Evolutionary conservation across 805 yeast species (phyloP).

Genomic region (Ogataea wickerhamii): DNA sequence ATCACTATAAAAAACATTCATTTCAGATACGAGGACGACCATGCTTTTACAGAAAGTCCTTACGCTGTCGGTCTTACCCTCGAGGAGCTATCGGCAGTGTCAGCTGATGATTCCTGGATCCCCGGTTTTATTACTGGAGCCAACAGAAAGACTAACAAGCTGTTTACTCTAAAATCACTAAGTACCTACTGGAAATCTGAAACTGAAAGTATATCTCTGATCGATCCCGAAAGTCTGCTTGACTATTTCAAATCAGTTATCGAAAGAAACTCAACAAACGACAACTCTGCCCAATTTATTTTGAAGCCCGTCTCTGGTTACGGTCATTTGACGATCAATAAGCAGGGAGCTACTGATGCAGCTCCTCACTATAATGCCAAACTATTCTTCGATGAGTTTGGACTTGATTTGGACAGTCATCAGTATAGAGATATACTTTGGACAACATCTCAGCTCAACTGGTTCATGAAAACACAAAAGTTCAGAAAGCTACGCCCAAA

Average conservation of each 20-base stretch:
- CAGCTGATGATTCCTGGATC: constrained; percentile 81
- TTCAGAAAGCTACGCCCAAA: constrained; percentile 71
- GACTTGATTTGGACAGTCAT: constrained; percentile 77
- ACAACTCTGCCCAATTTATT: constrained; percentile 48
- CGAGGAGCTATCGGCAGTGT: constrained; percentile 84
- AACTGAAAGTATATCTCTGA: constrained; percentile 43
- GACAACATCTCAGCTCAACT: constrained; percentile 77
- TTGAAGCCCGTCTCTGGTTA: constrained; percentile 85
- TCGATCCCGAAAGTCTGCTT: constrained; percentile 47
- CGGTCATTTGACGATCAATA: constrained; percentile 79
- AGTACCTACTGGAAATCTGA: constrained; percentile 85
- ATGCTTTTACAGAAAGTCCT: constrained; percentile 67
- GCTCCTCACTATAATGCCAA: constrained; percentile 71
- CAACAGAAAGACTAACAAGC: constrained; percentile 64
- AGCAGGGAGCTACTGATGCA: constrained; percentile 65
- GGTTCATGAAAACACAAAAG: constrained; percentile 72
- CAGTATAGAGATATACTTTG: constrained; percentile 81
- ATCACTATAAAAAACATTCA: constrained; percentile 89
- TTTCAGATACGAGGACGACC: constrained; percentile 81
- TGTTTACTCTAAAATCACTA: constrained; percentile 68
- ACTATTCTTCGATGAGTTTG: constrained; percentile 81
- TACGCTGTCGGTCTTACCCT: constrained; percentile 81
- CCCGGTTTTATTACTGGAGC: constrained; percentile 79
- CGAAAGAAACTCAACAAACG: constrained; percentile 25
- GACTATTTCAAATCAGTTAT: constrained; percentile 46